Evolutionary conservation across 352 stramenopile species (phyloP), one percentile per base, ranked within the genome.

Genomic region (Phytophthora pluvialis): DNA sequence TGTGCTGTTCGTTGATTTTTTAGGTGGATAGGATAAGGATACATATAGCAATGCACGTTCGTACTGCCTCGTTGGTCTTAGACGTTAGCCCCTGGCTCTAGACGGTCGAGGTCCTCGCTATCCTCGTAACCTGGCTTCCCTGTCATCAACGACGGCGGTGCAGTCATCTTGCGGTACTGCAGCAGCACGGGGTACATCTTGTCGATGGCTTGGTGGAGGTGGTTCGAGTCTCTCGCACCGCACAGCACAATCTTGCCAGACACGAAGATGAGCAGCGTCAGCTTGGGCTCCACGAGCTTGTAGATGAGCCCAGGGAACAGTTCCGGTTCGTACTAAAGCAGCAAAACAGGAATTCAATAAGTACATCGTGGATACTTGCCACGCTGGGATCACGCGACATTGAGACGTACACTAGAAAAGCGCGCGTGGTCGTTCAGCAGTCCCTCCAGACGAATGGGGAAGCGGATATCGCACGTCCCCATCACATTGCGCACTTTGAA

Each of bases 221-320:
- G 80, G 46, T 67, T 71, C 45, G 76, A 83, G 58, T 89, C 78
- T 63, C 77, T 73, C 94, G n/a, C 99, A 0, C 81, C 97, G 70
- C 99, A 99, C 13, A 99, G 97, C 18, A 99, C 97, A 48, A 99
- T 92, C 66, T 99, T 99, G 36, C 98, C 98, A 36, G 90, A 98
- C 4, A 99, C 97, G 76, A 99, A 99, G 56, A 99, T 99, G 28
- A 99, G 74, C 31, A 99, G 80, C 36, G 99, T 98, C 21, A 99
- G 80, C 73, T 99, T 98, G 26, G 97, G 97, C 71, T 97, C 87
- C 3, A 98, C 84, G 57, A 99, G 88, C 50, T 98, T 94, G 86
- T 99, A 99, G 64, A 99, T 99, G 26, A 99, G 84, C 21, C 98
- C 98, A 11, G 98, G 97, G 73, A 99, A 99, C 9, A 99, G 76